These are phyloP conservation scores for Lodderomyces parapsilosis DNA, from an alignment of 1,139 yeast genomes.

Conservation along the genomic window DNA sequence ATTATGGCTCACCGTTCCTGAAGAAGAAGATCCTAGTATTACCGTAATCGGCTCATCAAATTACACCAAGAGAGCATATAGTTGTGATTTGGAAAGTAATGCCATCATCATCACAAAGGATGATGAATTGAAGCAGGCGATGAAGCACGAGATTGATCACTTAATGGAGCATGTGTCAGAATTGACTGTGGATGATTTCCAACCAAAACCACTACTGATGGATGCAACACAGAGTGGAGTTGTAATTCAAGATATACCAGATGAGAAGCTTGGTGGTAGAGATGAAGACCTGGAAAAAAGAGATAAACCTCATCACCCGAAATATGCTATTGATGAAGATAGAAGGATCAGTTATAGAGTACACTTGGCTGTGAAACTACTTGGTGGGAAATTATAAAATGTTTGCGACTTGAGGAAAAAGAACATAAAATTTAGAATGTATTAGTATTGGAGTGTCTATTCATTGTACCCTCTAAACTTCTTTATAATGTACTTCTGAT, in stretches of 20 bases:
- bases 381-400: slow-evolving; percentile 61
- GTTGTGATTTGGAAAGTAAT: slow-evolving; percentile 84
- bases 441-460: not conserved
- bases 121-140: slow-evolving; percentile 50
- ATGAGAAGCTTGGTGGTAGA: not conserved
- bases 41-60: slow-evolving; percentile 92
- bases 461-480: not conserved
- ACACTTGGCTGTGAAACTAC: slow-evolving; percentile 58
- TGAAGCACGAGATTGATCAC: slow-evolving; percentile 65
- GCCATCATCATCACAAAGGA: slow-evolving; percentile 77
- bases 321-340: slow-evolving; percentile 47
- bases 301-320: slow-evolving; percentile 11
- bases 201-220: slow-evolving; percentile 28
- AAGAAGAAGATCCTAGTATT: slow-evolving; percentile 58
- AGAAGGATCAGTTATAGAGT: slow-evolving; percentile 61
- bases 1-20: slow-evolving; percentile 74
- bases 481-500: slow-evolving; percentile 2
- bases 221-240: slow-evolving; percentile 9
- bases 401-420: too few species aligned
- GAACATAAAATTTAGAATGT: not conserved
- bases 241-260: slow-evolving; percentile 9
- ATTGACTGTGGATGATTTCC: slow-evolving; percentile 58
- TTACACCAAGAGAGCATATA: slow-evolving; percentile 87
- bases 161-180: slow-evolving; percentile 52
- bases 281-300: slow-evolving; percentile 14